Percentiles rank a stretch among this genome's conserved stretches.
These are phyloP conservation scores for Boletus sp. DNA, from an alignment of 1,284 basidiomycete species.

Conservation along the genomic window DNA sequence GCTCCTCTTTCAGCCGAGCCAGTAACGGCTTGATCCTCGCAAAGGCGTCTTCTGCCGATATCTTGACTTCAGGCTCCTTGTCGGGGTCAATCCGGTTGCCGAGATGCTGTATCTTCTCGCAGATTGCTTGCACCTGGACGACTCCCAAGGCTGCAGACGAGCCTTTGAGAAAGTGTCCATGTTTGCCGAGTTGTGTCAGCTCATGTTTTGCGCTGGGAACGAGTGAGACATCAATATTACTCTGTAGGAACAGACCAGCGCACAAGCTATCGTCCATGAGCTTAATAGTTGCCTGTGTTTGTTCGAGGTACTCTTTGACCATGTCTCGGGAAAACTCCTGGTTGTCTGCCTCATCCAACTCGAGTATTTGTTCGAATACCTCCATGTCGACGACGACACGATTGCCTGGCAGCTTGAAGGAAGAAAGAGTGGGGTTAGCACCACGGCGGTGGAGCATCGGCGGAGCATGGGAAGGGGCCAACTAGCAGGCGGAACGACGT, in stretches of 20 bases:
- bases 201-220: slow-evolving; percentile 50
- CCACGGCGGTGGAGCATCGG: background rate
- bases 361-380: slow-evolving; percentile 81
- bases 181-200: slow-evolving; percentile 61
- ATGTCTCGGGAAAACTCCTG: slow-evolving; percentile 74
- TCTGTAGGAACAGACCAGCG: slow-evolving; percentile 35
- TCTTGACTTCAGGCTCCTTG: slow-evolving; percentile 40
- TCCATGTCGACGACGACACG: slow-evolving; percentile 64
- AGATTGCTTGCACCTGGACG: slow-evolving; percentile 73
- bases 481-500: slow-evolving; percentile 7
- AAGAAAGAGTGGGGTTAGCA: slow-evolving; percentile 12
- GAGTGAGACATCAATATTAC: slow-evolving; percentile 15
- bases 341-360: slow-evolving; percentile 84
- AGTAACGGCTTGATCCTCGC: slow-evolving; percentile 55
- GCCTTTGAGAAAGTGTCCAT: slow-evolving; percentile 93
- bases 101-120: slow-evolving; percentile 88
- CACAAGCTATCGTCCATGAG: slow-evolving; percentile 80
- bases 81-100: slow-evolving; percentile 55
- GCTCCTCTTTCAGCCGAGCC: slow-evolving; percentile 52
- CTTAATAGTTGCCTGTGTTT: slow-evolving; percentile 71
- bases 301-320: slow-evolving; percentile 77
- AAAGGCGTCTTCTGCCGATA: slow-evolving; percentile 60
- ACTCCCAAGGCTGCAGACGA: slow-evolving; percentile 90
- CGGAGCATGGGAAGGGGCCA: background rate
- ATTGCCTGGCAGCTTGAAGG: slow-evolving; percentile 13